Base-by-base conservation (phyloP, 2,329 filamentous ascomycete genomes). In the Fonsecaea monophora region DNA sequence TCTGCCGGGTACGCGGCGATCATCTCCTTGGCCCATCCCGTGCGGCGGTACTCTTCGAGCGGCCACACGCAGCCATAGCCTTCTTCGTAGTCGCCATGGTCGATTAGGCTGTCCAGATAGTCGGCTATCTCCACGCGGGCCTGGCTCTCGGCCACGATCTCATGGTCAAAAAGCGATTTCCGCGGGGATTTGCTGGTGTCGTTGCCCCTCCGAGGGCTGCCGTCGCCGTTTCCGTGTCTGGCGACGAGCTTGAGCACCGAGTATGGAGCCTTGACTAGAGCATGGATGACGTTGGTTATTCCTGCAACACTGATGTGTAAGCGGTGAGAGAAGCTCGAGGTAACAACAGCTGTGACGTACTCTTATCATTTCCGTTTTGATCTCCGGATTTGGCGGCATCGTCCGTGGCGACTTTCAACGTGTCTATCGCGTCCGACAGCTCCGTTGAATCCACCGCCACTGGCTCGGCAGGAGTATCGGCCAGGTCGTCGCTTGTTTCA, bases 41-140 rank as follows among this genome's bases (percentile, higher is more conserved):
- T 18, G 10, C 62, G 62, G n/a, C 66, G 57, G 55, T 68, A 62
- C 6, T 65, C 66, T 21, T 68, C 66, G n/a, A 68, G 54, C 9
- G 66, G 66, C 66, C 62, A 65, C 2, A 68, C 55, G 53, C 66
- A 65, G 2, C 38, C 66, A 40, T 65, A 68, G 10, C 55, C 66
- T 55, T 68, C 62, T 18, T 68, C 66, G 45, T 57, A 68, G 3
- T 65, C 62, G 5, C 38, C 58, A 15, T 40, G 34, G 25, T 68
- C 59, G 6, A 64, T 59, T 45, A 68, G 25, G n/a, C n/a, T 45
- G 82, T 86, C 70, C 84, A 87, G 68, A 74, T 77, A 4, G 81
- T 87, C 63, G 83, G 85, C 81, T 83, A 86, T 70, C 80, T 86
- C 61, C 84, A 87, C 68, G 78, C 81, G 35, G 84, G 80, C 6